phyloP scores from a whole-genome alignment of 768 basidiomycete species.

The Xerocomellus chrysenteron region DNA sequence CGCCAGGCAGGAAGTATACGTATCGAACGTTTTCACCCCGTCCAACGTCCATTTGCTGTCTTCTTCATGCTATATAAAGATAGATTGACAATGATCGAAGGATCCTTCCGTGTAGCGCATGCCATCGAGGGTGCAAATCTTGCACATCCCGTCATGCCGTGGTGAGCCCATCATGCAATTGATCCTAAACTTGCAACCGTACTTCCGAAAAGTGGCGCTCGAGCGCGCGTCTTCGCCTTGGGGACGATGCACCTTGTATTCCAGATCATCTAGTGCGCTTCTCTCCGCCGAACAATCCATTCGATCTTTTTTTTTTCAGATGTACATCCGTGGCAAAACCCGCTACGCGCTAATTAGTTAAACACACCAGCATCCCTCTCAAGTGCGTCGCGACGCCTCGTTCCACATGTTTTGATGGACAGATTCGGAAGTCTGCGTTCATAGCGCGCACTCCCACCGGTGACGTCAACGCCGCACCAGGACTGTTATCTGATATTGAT shows the following conservation, averaged over 20 bases:
- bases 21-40: neutral
- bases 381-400: constrained; percentile 22
- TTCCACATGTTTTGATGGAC: constrained; percentile 16
- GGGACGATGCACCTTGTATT: neutral
- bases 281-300: constrained; percentile 1
- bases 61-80: constrained; percentile 10
- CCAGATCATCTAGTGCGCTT: neutral
- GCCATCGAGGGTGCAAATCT: constrained; percentile 14
- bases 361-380: constrained; percentile 1
- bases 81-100: constrained; percentile 10
- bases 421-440: constrained; percentile 6
- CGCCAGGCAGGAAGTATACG: neutral
- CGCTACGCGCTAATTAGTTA: too few species aligned
- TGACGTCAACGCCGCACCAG: constrained; percentile 3
- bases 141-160: neutral
- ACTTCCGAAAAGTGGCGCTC: neutral
- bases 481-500: constrained; percentile 3
- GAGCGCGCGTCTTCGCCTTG: constrained; percentile 1
- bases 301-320: neutral
- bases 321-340: neutral
- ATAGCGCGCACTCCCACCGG: constrained; percentile 13
- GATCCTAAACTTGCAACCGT: neutral
- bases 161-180: neutral
- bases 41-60: constrained; percentile 7
- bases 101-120: neutral